A percentile compares a stretch with the other conserved stretches of the same genome.
phyloP scores from a whole-genome alignment of 2,329 filamentous ascomycete species.

The Neoarthrinium moseri region DNA sequence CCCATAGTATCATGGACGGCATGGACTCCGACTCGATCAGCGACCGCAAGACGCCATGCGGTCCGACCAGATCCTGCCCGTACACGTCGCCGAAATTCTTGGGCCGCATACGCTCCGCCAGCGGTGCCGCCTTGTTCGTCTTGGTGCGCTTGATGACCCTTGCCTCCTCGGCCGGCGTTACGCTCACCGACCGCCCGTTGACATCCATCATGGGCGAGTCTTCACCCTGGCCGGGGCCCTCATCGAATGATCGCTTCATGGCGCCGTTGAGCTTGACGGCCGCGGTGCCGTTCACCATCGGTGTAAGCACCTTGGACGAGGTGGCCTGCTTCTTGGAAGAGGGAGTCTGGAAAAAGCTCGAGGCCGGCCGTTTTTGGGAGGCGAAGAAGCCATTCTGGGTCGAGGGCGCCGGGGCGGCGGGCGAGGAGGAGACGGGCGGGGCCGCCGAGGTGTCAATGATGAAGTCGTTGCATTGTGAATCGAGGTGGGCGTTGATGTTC shows the following conservation, averaged over 20 bases:
- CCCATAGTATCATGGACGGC: constrained; percentile 96
- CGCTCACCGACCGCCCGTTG: constrained; percentile 21
- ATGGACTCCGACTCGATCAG: constrained; percentile 84
- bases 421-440: constrained; percentile 25
- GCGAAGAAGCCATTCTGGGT: constrained; percentile 32
- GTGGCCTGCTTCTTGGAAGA: constrained; percentile 52
- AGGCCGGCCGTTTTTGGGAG: constrained; percentile 53
- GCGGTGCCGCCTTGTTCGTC: constrained; percentile 70
- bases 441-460: constrained; percentile 51
- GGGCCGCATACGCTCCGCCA: constrained; percentile 94
- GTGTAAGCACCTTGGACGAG: constrained; percentile 29
- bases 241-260: constrained; percentile 53
- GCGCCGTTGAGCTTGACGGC: constrained; percentile 33
- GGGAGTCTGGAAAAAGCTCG: constrained; percentile 62
- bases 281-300: constrained; percentile 30
- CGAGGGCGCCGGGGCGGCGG: constrained; percentile 30
- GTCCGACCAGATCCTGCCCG: constrained; percentile 88
- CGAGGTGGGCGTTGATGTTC: constrained; percentile 88
- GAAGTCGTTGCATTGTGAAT: constrained; percentile 73
- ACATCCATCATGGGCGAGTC: constrained; percentile 21
- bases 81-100: constrained; percentile 79
- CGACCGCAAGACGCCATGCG: constrained; percentile 77
- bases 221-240: constrained; percentile 44
- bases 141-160: constrained; percentile 64
- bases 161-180: constrained; percentile 27